Base-by-base conservation (phyloP, 768 basidiomycete species). In the Zangia roseola region DNA sequence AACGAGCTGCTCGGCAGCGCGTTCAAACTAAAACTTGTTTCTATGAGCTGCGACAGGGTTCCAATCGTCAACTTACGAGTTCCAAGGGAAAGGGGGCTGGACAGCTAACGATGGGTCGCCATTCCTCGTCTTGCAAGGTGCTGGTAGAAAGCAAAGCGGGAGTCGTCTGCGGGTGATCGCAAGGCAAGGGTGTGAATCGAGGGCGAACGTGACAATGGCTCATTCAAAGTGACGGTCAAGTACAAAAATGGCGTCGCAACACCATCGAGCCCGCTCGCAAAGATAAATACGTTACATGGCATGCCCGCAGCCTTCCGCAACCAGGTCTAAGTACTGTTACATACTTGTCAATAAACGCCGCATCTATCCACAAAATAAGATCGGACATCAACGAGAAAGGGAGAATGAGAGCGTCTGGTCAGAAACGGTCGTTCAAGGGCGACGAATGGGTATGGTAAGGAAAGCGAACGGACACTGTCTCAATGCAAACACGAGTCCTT, bases 1-100 rank as follows among this genome's bases (percentile, higher is more conserved):
- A 7, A 93, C 74, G 16, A 95, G 73, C 53, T 91, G 86, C 21
- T 77, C 79, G 26, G 87, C 65, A 0, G 88, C 89, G 1, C 65
- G 61, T 55, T 87, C 80, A 61, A 97, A 97, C 91, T 93, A 53
- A 14, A 20, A 16, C 30, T 14, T n/a, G 23, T 19, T 35, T 14
- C 14, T 34, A 4, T 28, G 4, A 10, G 0, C 6, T 12, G 19
- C 13, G 5, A 16, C 20, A 25, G 5, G n/a, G n/a, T n/a, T n/a
- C n/a, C n/a, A n/a, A 43, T 26, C 10, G 24, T 7, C 7, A 13
- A 49, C 75, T 61, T 52, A 80, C 79, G 39, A 80, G 55, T 26
- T 74, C 69, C 25, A 65, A 45, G 1, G 77, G 61, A 59, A 76
- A 80, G 50, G 68, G 62, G 6, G 75, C 69, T 7, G 68, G 63